A percentile compares a stretch with the other conserved stretches of the same genome.
These are phyloP conservation scores for Daldinia sp. DNA, from an alignment of 2,329 filamentous ascomycete species.

Conservation along the genomic window DNA sequence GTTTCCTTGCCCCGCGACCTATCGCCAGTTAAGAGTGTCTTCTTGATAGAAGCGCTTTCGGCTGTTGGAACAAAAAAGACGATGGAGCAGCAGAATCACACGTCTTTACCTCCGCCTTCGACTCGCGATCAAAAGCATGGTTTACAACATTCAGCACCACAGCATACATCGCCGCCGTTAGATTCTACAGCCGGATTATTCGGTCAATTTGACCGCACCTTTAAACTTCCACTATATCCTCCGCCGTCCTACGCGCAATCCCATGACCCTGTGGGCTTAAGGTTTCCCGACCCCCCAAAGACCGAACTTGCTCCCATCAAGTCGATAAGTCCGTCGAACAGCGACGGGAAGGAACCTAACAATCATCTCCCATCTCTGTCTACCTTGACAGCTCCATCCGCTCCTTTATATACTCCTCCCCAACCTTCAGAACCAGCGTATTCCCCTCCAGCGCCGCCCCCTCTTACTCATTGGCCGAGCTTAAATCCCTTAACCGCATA, in stretches of 20 bases:
- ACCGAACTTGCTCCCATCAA: slow-evolving; percentile 57
- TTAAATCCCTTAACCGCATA: slow-evolving; percentile 60
- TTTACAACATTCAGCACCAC: slow-evolving; percentile 30
- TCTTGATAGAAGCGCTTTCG: slow-evolving; percentile 30
- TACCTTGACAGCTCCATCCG: slow-evolving; percentile 49
- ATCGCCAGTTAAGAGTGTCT: slow-evolving; percentile 30
- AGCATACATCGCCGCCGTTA: slow-evolving; percentile 37
- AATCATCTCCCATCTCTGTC: slow-evolving; percentile 55
- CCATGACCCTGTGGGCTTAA: slow-evolving; percentile 46
- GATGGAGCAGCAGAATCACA: slow-evolving; percentile 57
- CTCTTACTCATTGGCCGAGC: slow-evolving; percentile 55
- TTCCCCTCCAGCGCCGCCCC: slow-evolving; percentile 40
- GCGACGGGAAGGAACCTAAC: slow-evolving; percentile 39
- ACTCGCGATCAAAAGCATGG: slow-evolving; percentile 41
- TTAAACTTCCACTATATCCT: slow-evolving; percentile 49
- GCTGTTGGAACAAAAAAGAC: slow-evolving; percentile 17
- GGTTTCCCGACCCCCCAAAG: slow-evolving; percentile 48
- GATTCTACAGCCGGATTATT: slow-evolving; percentile 35
- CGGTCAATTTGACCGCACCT: slow-evolving; percentile 43
- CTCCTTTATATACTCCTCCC: slow-evolving; percentile 39
- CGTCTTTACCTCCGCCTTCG: slow-evolving; percentile 49
- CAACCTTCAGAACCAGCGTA: slow-evolving; percentile 43
- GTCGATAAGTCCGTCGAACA: slow-evolving; percentile 39
- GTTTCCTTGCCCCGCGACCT: slow-evolving; percentile 14
- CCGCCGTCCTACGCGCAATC: slow-evolving; percentile 50